phyloP scores from a whole-genome alignment of 106 monocot genomes.

The Amphibolis antarctica region DNA sequence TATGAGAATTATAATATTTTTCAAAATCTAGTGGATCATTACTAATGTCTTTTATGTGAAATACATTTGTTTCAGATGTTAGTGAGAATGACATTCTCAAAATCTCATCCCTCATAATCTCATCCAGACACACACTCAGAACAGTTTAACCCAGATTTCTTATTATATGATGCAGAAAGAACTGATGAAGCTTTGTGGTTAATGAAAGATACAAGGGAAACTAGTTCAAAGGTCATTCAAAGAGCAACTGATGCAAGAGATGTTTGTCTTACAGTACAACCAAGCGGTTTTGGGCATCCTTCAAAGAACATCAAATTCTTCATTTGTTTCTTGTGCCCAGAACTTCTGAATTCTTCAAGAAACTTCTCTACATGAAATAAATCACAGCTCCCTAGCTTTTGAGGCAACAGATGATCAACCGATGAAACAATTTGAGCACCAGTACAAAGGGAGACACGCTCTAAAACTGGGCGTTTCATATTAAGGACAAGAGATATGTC shows the following conservation, averaged over 20 bases:
- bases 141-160: too few species aligned
- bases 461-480: constrained; percentile 68
- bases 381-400: constrained; percentile 64
- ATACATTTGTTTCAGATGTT: too few species aligned
- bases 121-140: too few species aligned
- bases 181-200: background rate
- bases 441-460: constrained; percentile 78
- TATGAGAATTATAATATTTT: too few species aligned
- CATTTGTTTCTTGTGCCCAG: constrained; percentile 40
- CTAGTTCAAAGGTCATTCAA: background rate
- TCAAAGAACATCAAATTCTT: constrained; percentile 92
- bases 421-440: constrained; percentile 84
- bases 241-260: background rate
- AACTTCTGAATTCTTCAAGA: constrained; percentile 59
- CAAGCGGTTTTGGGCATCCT: constrained; percentile 78
- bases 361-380: constrained; percentile 75
- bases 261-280: constrained; percentile 61
- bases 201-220: background rate
- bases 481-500: constrained; percentile 90
- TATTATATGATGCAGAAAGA: background rate
- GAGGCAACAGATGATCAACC: constrained; percentile 61
- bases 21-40: too few species aligned
- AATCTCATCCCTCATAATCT: too few species aligned
- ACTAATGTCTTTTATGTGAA: too few species aligned
- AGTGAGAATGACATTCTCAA: too few species aligned